Evolutionary conservation across 331 rosid genomes (phyloP).

Genomic region (Quercus lobata): DNA sequence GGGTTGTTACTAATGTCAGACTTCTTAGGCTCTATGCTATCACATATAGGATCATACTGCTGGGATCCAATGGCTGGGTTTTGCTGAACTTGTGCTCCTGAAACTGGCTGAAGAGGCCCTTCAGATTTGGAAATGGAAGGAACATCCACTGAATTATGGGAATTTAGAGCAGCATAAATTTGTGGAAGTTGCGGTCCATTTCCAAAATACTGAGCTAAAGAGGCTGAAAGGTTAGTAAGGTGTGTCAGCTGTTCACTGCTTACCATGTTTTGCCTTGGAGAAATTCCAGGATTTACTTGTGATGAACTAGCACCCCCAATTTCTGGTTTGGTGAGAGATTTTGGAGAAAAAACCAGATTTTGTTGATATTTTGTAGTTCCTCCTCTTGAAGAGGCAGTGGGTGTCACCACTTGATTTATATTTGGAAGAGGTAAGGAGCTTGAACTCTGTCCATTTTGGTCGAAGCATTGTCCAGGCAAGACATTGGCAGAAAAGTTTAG

Average conservation of each 20-base stretch:
- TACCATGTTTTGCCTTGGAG: slow-evolving; percentile 41
- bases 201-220: slow-evolving; percentile 82
- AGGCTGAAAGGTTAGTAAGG: slow-evolving; percentile 65
- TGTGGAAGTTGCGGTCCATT: slow-evolving; percentile 72
- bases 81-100: slow-evolving; percentile 30
- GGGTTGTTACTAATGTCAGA: slow-evolving; percentile 36
- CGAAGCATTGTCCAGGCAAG: slow-evolving; percentile 41
- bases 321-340: slow-evolving; percentile 31
- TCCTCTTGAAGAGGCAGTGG: slow-evolving; percentile 43
- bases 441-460: slow-evolving; percentile 38
- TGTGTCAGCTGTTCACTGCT: slow-evolving; percentile 61
- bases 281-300: slow-evolving; percentile 35
- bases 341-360: slow-evolving; percentile 33
- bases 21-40: slow-evolving; percentile 41
- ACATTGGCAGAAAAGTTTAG: slow-evolving; percentile 31
- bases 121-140: slow-evolving; percentile 47
- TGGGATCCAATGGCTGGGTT: slow-evolving; percentile 42
- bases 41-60: slow-evolving; percentile 53
- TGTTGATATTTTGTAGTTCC: slow-evolving; percentile 39
- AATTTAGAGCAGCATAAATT: slow-evolving; percentile 64
- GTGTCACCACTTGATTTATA: slow-evolving; percentile 36
- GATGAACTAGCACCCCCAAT: slow-evolving; percentile 45
- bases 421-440: slow-evolving; percentile 41
- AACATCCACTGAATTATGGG: slow-evolving; percentile 37
- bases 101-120: slow-evolving; percentile 41